Evolutionary conservation across 176 grass and related monocot species (phyloP).

Genomic region (barley (Hordeum vulgare)): DNA sequence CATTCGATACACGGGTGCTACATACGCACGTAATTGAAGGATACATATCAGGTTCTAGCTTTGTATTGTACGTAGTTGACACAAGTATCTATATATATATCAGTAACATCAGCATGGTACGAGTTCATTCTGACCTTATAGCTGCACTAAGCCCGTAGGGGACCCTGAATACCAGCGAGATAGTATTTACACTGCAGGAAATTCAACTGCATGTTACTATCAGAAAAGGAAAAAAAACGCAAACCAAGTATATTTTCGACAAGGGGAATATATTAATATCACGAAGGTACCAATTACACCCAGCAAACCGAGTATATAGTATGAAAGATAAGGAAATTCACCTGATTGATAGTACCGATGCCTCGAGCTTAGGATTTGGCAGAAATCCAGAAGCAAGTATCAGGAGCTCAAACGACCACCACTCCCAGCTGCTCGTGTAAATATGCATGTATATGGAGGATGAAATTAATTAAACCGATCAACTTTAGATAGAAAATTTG

Average conservation of each 20-base stretch:
- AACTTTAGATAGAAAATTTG: background rate
- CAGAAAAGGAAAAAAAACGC: background rate
- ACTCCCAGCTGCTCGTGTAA: constrained; percentile 39
- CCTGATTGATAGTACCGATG: constrained; percentile 66
- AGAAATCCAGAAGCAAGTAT: constrained; percentile 76
- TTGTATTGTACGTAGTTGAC: no score
- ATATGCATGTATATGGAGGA: background rate
- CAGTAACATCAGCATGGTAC: background rate
- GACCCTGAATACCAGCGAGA: constrained; percentile 42
- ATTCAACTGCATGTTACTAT: background rate
- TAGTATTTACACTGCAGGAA: constrained; percentile 50
- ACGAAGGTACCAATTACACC: no score
- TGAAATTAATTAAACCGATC: background rate
- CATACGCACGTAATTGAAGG: background rate
- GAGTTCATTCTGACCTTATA: constrained; percentile 46
- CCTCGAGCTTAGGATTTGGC: constrained; percentile 66
- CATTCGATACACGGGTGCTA: constrained; percentile 79
- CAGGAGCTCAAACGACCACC: constrained; percentile 78
- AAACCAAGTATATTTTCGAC: no score
- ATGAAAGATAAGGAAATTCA: no score
- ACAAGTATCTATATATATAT: background rate
- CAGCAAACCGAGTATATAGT: no score
- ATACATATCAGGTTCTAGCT: background rate
- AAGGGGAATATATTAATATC: no score
- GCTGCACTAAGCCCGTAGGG: constrained; percentile 68